These are phyloP conservation scores for Phytophthora capsici DNA, from an alignment of 352 stramenopile species.

Conservation along the genomic window DNA sequence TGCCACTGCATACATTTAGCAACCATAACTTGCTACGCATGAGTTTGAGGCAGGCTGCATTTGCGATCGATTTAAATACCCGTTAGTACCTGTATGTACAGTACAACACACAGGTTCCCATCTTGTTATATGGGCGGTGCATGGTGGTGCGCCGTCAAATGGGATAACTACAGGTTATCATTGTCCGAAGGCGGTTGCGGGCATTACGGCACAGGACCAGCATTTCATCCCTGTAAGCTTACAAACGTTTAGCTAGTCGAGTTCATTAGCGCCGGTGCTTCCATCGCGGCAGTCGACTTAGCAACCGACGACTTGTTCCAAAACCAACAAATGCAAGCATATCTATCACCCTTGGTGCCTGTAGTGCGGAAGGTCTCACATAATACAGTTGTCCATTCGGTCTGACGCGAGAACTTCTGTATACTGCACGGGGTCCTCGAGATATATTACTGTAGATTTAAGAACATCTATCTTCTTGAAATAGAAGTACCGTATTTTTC, in stretches of 20 bases:
- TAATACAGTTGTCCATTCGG: not conserved
- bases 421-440: too few species aligned
- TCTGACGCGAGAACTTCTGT: too few species aligned
- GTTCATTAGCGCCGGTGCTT: not conserved
- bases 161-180: not conserved
- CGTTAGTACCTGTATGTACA: not conserved
- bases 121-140: not conserved
- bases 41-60: too few species aligned
- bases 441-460: too few species aligned
- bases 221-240: constrained; percentile 3
- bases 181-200: constrained; percentile 7
- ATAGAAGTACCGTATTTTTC: not conserved
- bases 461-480: too few species aligned
- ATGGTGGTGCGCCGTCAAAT: not conserved
- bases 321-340: too few species aligned
- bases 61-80: too few species aligned
- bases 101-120: not conserved
- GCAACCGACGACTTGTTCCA: too few species aligned
- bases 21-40: too few species aligned
- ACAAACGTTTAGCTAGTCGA: constrained; percentile 5
- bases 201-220: not conserved
- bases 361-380: not conserved
- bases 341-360: too few species aligned
- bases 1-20: too few species aligned
- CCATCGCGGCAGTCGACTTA: not conserved